Conservation (phyloP, 2,329 filamentous ascomycete genomes). For the Phaeosphaeria sp. region DNA sequence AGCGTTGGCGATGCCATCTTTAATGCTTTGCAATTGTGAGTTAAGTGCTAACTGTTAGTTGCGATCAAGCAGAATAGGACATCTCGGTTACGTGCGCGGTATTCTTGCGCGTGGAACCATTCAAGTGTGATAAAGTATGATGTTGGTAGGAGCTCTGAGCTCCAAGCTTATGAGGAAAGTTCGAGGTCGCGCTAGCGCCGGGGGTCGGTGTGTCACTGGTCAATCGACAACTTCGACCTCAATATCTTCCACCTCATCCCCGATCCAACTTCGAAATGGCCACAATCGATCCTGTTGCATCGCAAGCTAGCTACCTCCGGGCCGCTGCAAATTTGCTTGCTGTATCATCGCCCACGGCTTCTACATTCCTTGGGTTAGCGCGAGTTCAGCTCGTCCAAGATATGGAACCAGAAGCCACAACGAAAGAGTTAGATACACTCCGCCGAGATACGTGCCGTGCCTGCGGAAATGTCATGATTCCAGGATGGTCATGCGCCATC, state of each 20-base stretch:
- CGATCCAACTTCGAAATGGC: slow-evolving; percentile 24
- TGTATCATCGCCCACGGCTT: slow-evolving; percentile 39
- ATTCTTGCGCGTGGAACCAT: neutral
- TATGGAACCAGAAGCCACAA: slow-evolving; percentile 28
- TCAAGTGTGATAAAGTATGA: neutral
- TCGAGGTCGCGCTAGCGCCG: slow-evolving; percentile 31
- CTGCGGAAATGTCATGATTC: slow-evolving; percentile 47
- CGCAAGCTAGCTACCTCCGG: slow-evolving; percentile 40
- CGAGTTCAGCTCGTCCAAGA: slow-evolving; percentile 37
- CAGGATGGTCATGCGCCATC: slow-evolving; percentile 44
- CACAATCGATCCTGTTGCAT: slow-evolving; percentile 18
- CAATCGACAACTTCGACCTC: neutral
- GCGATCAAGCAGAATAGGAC: neutral
- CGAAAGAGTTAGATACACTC: slow-evolving; percentile 38
- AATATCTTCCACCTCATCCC: slow-evolving; percentile 4
- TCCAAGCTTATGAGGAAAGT: neutral
- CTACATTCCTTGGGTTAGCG: slow-evolving; percentile 39
- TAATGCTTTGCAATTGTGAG: neutral
- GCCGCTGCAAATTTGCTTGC: slow-evolving; percentile 42
- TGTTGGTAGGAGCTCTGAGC: neutral
- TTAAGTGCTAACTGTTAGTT: slow-evolving; percentile 7
- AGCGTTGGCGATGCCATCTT: slow-evolving; percentile 37
- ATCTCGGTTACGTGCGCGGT: slow-evolving; percentile 7
- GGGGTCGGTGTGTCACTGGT: slow-evolving; percentile 18
- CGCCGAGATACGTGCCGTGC: slow-evolving; percentile 43